phyloP scores from a whole-genome alignment of 1,284 basidiomycete genomes.

The Cutaneotrichosporon spelunceum region DNA sequence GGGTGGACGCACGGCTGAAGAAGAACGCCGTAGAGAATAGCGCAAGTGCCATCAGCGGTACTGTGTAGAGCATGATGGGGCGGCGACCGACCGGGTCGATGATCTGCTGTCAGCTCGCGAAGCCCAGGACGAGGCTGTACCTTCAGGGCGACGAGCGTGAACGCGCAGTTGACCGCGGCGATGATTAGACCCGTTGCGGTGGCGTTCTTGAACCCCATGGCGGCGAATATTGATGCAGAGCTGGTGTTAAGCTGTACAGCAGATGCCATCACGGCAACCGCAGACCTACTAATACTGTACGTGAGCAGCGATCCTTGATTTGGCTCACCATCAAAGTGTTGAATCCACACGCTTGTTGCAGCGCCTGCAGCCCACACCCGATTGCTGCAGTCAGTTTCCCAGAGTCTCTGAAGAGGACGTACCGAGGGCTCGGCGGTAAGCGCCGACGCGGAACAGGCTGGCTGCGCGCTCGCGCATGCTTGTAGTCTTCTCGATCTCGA shows the following conservation, averaged over 20 bases:
- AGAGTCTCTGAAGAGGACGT: conserved; percentile 36
- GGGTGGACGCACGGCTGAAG: conserved; percentile 63
- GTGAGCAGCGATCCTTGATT: background rate
- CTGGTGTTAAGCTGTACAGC: conserved; percentile 59
- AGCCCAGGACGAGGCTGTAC: conserved; percentile 34
- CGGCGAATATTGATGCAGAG: conserved; percentile 71
- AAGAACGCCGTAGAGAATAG: conserved; percentile 67
- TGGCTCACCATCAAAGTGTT: conserved; percentile 61
- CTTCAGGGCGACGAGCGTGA: conserved; percentile 74
- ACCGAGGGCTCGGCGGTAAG: conserved; percentile 70
- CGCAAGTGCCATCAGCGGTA: conserved; percentile 73
- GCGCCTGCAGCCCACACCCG: conserved; percentile 73
- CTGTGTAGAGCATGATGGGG: conserved; percentile 69
- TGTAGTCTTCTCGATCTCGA: conserved; percentile 60
- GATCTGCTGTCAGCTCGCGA: conserved; percentile 42
- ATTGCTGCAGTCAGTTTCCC: conserved; percentile 56
- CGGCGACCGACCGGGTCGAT: conserved; percentile 75
- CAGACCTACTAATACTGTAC: conserved; percentile 46
- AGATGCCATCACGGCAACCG: background rate
- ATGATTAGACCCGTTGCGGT: conserved; percentile 75
- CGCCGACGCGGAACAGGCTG: conserved; percentile 59
- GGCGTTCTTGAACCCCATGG: conserved; percentile 74
- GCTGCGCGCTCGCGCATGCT: conserved; percentile 60
- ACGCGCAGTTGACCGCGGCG: conserved; percentile 74
- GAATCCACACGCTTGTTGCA: conserved; percentile 76